Evolutionary conservation across 1,139 yeast genomes (phyloP).

Genomic region (Sugiyamaella paludigena): DNA sequence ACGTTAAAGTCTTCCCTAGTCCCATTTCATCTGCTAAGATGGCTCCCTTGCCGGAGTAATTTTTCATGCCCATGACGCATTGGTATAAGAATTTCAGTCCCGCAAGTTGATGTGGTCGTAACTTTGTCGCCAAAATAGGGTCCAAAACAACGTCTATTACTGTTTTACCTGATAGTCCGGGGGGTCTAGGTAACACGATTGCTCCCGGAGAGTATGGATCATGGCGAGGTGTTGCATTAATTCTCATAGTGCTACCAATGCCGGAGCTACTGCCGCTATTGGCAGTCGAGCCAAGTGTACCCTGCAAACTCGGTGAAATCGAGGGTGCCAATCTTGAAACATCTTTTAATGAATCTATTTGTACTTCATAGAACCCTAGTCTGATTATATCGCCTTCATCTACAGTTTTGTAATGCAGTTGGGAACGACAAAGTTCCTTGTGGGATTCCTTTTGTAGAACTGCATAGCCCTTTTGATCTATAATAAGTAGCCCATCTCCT

Average conservation of each 20-base stretch:
- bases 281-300: neutral
- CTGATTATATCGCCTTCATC: conserved; percentile 45
- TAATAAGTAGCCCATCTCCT: conserved; percentile 70
- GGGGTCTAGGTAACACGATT: conserved; percentile 46
- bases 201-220: conserved; percentile 44
- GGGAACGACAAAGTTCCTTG: conserved; percentile 18
- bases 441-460: conserved; percentile 29
- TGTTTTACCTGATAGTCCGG: conserved; percentile 16
- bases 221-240: conserved; percentile 38
- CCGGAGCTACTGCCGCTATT: neutral
- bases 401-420: conserved; percentile 22
- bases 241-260: neutral
- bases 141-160: conserved; percentile 65
- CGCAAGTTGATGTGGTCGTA: conserved; percentile 82
- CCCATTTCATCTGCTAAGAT: conserved; percentile 98
- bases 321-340: neutral
- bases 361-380: conserved; percentile 54
- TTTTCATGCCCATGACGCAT: conserved; percentile 68
- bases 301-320: neutral
- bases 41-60: conserved; percentile 64
- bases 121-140: conserved; percentile 51
- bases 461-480: conserved; percentile 23
- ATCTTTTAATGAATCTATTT: conserved; percentile 44
- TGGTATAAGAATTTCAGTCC: conserved; percentile 81
- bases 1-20: conserved; percentile 85